Evolutionary conservation across 495 filamentous ascomycete species (phyloP).

Genomic region (Neurospora sp.): DNA sequence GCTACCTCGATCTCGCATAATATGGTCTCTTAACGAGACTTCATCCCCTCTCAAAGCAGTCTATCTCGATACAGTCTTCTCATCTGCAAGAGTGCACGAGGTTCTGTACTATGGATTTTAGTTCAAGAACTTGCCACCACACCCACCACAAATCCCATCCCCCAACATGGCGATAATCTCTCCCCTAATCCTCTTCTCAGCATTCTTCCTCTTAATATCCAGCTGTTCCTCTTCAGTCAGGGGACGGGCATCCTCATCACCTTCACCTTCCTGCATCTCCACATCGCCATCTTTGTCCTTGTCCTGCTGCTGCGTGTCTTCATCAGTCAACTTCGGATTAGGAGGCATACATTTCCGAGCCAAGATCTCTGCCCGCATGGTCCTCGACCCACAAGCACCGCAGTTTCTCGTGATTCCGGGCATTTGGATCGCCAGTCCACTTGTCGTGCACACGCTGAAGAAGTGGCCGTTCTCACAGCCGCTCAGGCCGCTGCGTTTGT

Average conservation of each 20-base stretch:
- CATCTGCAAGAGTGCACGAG: background rate
- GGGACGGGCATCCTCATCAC: background rate
- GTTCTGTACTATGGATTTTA: background rate
- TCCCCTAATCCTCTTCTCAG: conserved; percentile 6
- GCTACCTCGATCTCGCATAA: background rate
- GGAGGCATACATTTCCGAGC: conserved; percentile 1
- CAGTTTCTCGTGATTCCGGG: conserved; percentile 34
- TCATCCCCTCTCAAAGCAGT: background rate
- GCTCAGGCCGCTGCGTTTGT: conserved; percentile 10
- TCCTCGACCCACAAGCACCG: conserved; percentile 33
- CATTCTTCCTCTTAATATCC: conserved; percentile 7
- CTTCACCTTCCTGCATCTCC: background rate
- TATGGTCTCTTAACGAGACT: background rate
- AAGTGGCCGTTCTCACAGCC: conserved; percentile 21
- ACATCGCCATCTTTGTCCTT: background rate
- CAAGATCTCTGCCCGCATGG: conserved; percentile 24
- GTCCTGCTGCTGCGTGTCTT: background rate
- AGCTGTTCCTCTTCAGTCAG: conserved; percentile 7
- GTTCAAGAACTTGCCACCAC: conserved; percentile 38
- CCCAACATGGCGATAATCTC: conserved; percentile 21
- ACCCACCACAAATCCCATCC: conserved; percentile 30
- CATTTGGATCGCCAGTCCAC: conserved; percentile 32
- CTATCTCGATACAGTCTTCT: background rate
- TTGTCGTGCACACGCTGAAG: conserved; percentile 32
- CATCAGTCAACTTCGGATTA: background rate